Evolutionary conservation across 2,329 filamentous ascomycete species (phyloP).

Genomic region (Epichloe aotearoae): DNA sequence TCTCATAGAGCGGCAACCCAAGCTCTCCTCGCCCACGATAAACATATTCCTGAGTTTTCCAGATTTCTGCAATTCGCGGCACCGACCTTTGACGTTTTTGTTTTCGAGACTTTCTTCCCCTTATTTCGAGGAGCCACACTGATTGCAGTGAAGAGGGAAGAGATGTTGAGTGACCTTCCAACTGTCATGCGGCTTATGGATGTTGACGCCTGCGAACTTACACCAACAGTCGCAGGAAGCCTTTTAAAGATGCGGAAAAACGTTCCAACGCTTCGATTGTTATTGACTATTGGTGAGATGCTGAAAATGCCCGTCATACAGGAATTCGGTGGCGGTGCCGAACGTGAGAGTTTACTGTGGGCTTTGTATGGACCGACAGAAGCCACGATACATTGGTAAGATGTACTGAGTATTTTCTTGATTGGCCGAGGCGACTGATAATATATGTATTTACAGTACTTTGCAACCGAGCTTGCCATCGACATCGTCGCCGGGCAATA

Average conservation of each 20-base stretch:
- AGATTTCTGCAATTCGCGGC: constrained; percentile 86
- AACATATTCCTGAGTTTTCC: constrained; percentile 59
- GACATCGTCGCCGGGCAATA: constrained; percentile 47
- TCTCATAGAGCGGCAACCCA: constrained; percentile 73
- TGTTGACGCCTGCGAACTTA: constrained; percentile 78
- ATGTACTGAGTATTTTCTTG: background rate
- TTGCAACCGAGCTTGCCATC: constrained; percentile 50
- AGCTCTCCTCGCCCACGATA: constrained; percentile 68
- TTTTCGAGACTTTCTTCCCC: constrained; percentile 92
- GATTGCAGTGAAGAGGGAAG: constrained; percentile 52
- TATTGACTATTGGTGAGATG: constrained; percentile 91
- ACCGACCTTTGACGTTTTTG: constrained; percentile 85
- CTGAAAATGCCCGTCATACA: constrained; percentile 62
- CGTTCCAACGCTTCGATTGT: constrained; percentile 53
- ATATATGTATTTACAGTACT: constrained; percentile 35
- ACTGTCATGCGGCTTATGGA: constrained; percentile 48
- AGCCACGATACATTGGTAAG: constrained; percentile 70
- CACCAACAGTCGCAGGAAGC: constrained; percentile 73
- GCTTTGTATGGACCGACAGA: constrained; percentile 95
- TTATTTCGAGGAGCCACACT: constrained; percentile 61
- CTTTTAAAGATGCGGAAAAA: constrained; percentile 54
- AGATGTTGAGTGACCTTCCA: constrained; percentile 65
- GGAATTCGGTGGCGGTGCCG: constrained; percentile 56
- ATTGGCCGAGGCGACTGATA: background rate
- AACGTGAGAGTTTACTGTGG: constrained; percentile 55